These are phyloP conservation scores for Scleromitrula shiraiana DNA, from an alignment of 2,329 filamentous ascomycete species.

Conservation along the genomic window DNA sequence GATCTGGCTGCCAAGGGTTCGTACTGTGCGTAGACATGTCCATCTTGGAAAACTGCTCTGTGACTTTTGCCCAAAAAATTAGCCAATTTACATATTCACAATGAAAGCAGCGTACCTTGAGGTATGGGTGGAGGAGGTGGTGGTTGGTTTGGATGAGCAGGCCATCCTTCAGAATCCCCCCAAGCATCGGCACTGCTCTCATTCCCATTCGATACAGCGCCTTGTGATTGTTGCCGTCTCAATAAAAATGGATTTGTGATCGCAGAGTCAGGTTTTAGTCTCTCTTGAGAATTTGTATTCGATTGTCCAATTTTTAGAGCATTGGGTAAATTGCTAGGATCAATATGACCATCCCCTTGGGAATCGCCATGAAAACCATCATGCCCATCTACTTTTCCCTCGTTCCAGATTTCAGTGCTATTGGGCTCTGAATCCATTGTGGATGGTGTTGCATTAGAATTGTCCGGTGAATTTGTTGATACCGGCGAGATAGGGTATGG, in stretches of 20 bases:
- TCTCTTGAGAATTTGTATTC: constrained; percentile 20
- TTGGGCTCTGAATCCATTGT: constrained; percentile 15
- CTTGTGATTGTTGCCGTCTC: constrained; percentile 17
- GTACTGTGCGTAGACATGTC: constrained; percentile 21
- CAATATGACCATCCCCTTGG: background rate
- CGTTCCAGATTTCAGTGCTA: constrained; percentile 21
- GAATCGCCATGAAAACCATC: background rate
- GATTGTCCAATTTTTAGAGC: constrained; percentile 23
- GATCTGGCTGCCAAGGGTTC: constrained; percentile 28
- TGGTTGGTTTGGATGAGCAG: constrained; percentile 9
- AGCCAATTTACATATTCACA: background rate
- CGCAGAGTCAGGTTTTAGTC: constrained; percentile 11
- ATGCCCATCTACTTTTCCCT: constrained; percentile 11
- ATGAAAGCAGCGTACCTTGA: constrained; percentile 13
- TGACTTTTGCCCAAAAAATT: constrained; percentile 8
- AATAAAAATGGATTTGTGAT: constrained; percentile 28
- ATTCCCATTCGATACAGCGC: constrained; percentile 11
- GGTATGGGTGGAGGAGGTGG: constrained; percentile 15
- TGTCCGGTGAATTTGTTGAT: constrained; percentile 12
- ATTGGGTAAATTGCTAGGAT: constrained; percentile 17
- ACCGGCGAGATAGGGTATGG: constrained; percentile 24
- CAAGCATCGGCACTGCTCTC: constrained; percentile 26
- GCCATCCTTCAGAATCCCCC: constrained; percentile 16
- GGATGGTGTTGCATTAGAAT: constrained; percentile 12
- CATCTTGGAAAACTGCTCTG: constrained; percentile 21